Evolutionary conservation across 2,329 filamentous ascomycete genomes (phyloP).

Genomic region (Xylariaceae sp.): DNA sequence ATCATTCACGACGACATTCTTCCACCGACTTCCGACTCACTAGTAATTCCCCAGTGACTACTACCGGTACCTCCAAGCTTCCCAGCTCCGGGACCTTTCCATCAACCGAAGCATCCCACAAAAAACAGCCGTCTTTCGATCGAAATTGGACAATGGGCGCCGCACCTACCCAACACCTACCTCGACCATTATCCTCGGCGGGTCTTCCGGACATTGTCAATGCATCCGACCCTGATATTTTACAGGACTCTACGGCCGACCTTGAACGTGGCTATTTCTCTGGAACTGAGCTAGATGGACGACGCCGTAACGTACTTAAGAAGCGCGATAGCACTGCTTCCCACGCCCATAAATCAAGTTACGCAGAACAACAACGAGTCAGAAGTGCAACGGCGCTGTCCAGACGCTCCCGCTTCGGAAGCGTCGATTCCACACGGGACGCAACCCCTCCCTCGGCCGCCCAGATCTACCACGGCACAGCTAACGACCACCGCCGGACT

Average conservation of each 20-base stretch:
- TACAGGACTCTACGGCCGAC: conserved; percentile 62
- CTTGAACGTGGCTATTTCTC: conserved; percentile 93
- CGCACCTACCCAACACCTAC: conserved; percentile 49
- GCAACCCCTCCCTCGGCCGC: conserved; percentile 64
- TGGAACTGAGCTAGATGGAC: conserved; percentile 77
- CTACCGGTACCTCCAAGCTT: conserved; percentile 51
- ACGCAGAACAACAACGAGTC: conserved; percentile 74
- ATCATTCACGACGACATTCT: conserved; percentile 86
- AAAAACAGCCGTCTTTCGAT: conserved; percentile 74
- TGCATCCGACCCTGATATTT: conserved; percentile 45
- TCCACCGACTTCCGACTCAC: conserved; percentile 74
- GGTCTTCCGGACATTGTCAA: conserved; percentile 55
- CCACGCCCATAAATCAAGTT: conserved; percentile 77
- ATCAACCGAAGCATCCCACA: conserved; percentile 54
- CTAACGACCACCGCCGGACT: conserved; percentile 62
- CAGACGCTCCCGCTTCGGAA: conserved; percentile 79
- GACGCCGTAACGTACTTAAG: conserved; percentile 78
- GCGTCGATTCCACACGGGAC: conserved; percentile 76
- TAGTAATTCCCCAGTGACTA: conserved; percentile 43
- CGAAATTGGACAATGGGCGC: conserved; percentile 71
- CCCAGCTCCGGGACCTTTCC: conserved; percentile 52
- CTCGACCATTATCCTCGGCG: conserved; percentile 60
- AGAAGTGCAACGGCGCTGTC: conserved; percentile 70
- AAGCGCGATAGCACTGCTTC: conserved; percentile 70
- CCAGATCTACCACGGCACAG: conserved; percentile 73